Evolutionary conservation across 1,139 yeast genomes (phyloP).

Genomic region (Casaregolazyma suthepensis): DNA sequence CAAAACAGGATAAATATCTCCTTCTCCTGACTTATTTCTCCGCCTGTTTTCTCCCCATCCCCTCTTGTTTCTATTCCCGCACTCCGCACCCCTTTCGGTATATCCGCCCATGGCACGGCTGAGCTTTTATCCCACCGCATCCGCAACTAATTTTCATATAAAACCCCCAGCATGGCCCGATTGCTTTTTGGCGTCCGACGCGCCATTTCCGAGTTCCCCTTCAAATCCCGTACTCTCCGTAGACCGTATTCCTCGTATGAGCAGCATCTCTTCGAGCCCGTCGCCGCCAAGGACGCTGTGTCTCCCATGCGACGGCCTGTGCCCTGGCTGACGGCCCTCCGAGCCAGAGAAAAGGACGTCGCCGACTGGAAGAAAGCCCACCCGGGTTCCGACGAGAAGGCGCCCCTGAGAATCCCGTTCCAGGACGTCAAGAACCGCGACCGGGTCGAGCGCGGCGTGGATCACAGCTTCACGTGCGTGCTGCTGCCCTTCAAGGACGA

Average conservation of each 20-base stretch:
- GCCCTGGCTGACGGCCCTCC: conserved; percentile 79
- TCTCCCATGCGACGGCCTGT: conserved; percentile 38
- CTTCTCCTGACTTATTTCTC: too few species aligned
- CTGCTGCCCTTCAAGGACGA: conserved; percentile 80
- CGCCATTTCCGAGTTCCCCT: background rate
- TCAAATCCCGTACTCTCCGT: background rate
- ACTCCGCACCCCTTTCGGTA: too few species aligned
- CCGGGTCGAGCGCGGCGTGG: conserved; percentile 65
- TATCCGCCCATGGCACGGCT: background rate
- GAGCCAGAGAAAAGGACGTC: conserved; percentile 64
- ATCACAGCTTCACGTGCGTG: conserved; percentile 69
- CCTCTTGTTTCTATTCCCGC: too few species aligned
- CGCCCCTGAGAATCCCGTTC: conserved; percentile 62
- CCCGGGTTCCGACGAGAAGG: conserved; percentile 43
- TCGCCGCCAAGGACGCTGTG: conserved; percentile 27
- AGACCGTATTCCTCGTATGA: conserved; percentile 5
- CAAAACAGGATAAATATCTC: too few species aligned
- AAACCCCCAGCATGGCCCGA: background rate
- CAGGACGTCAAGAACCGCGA: conserved; percentile 46
- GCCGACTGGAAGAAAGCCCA: conserved; percentile 46
- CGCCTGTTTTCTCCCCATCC: too few species aligned
- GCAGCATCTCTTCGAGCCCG: conserved; percentile 31
- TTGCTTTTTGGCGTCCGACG: background rate
- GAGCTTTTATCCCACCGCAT: background rate
- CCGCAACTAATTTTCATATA: background rate